phyloP scores from a whole-genome alignment of 2,329 filamentous ascomycete genomes.

The Penicillium paneum region DNA sequence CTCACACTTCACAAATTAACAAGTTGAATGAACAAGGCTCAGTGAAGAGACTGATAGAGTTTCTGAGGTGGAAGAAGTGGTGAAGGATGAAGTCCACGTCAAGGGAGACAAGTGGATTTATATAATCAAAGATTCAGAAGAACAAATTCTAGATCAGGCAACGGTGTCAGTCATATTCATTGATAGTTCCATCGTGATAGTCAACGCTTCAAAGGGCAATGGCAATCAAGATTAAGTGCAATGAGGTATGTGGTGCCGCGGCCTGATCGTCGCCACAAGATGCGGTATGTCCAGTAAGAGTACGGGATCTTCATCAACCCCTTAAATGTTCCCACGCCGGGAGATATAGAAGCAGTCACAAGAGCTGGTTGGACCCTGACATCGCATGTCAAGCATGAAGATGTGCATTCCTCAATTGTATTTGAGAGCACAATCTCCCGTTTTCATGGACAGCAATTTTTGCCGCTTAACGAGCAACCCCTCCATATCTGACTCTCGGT shows the following conservation, averaged over 20 bases:
- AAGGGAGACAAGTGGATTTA: constrained; percentile 3
- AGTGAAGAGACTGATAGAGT: constrained; percentile 24
- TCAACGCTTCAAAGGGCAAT: background rate
- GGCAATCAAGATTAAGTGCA: background rate
- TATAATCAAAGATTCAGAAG: constrained; percentile 2
- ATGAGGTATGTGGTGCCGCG: constrained; percentile 24
- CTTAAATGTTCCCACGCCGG: constrained; percentile 8
- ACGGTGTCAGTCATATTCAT: constrained; percentile 1
- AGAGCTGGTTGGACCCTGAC: constrained; percentile 10
- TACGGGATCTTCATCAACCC: constrained; percentile 16
- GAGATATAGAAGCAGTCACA: constrained; percentile 4
- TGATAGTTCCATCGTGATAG: background rate
- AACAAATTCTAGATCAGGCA: constrained; percentile 2
- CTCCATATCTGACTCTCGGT: background rate
- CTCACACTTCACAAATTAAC: constrained; percentile 36
- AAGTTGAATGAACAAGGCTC: constrained; percentile 25
- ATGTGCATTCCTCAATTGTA: constrained; percentile 15
- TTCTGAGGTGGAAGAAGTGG: constrained; percentile 16
- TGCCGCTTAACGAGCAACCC: background rate
- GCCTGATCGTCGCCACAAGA: constrained; percentile 12
- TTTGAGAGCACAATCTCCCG: constrained; percentile 12
- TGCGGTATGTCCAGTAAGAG: constrained; percentile 14
- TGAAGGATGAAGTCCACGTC: constrained; percentile 23
- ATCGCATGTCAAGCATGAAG: constrained; percentile 1
- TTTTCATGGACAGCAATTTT: background rate